phyloP scores from a whole-genome alignment of 2,329 filamentous ascomycete species.

The Diplodia scrobiculata region DNA sequence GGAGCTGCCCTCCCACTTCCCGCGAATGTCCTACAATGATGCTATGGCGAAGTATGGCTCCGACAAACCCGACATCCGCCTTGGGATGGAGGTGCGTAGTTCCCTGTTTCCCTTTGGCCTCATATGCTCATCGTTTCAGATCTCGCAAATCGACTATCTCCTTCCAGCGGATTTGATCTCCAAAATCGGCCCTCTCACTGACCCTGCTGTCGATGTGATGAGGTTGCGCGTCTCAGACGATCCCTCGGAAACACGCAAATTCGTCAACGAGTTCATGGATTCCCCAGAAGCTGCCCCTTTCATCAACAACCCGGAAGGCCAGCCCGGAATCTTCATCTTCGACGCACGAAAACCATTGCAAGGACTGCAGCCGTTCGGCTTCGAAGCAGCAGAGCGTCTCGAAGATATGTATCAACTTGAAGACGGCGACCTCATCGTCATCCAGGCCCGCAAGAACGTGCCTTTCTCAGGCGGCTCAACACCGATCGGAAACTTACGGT shows the following conservation, averaged over 20 bases:
- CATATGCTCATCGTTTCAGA: constrained; percentile 52
- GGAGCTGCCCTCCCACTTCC: constrained; percentile 53
- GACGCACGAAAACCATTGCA: constrained; percentile 72
- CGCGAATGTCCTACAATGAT: constrained; percentile 68
- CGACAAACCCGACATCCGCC: constrained; percentile 89
- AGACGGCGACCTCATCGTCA: constrained; percentile 75
- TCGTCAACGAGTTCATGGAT: constrained; percentile 72
- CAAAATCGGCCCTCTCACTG: constrained; percentile 70
- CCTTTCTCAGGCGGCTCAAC: constrained; percentile 73
- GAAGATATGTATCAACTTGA: constrained; percentile 58
- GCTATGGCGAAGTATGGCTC: constrained; percentile 80
- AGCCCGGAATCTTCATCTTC: constrained; percentile 75
- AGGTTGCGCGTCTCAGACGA: constrained; percentile 63
- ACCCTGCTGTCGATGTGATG: constrained; percentile 75
- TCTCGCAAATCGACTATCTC: constrained; percentile 65
- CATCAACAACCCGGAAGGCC: constrained; percentile 70
- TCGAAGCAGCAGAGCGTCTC: constrained; percentile 64
- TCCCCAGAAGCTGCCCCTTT: constrained; percentile 61
- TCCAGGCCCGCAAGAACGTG: constrained; percentile 72
- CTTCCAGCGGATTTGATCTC: constrained; percentile 65
- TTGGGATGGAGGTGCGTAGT: constrained; percentile 62
- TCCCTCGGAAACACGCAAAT: constrained; percentile 59
- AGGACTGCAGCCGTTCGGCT: constrained; percentile 77
- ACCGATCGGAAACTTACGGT: constrained; percentile 70
- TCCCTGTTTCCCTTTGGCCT: not conserved